Evolutionary conservation across 2,329 filamentous ascomycete species (phyloP).

Genomic region (Fusarium equiseti): DNA sequence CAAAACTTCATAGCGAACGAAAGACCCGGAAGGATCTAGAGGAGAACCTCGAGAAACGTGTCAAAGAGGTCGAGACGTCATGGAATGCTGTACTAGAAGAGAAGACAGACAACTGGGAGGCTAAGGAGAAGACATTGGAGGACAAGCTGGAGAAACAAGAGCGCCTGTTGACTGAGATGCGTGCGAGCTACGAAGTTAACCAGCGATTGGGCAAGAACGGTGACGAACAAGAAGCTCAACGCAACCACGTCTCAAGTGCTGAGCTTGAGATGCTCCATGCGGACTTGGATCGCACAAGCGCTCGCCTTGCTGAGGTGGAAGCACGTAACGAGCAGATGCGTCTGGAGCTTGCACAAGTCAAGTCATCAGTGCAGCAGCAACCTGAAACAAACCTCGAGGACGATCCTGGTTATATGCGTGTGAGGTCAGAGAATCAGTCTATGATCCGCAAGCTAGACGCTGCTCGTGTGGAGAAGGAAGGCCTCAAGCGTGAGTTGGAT

Average conservation of each 20-base stretch:
- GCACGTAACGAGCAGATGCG: constrained; percentile 94
- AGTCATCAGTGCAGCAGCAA: constrained; percentile 74
- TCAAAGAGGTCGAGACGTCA: constrained; percentile 89
- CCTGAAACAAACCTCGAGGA: constrained; percentile 78
- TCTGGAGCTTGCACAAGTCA: constrained; percentile 89
- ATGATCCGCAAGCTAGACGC: constrained; percentile 90
- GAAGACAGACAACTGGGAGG: constrained; percentile 95
- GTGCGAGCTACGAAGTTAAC: constrained; percentile 96
- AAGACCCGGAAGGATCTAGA: constrained; percentile 80
- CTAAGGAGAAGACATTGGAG: constrained; percentile 90
- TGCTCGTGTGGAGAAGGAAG: constrained; percentile 84
- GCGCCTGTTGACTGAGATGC: constrained; percentile 89
- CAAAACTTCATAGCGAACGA: constrained; percentile 82
- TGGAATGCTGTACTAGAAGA: constrained; percentile 92
- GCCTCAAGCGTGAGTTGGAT: constrained; percentile 81
- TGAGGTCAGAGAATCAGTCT: constrained; percentile 93
- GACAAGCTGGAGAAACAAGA: constrained; percentile 97
- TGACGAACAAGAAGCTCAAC: constrained; percentile 67
- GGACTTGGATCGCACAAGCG: constrained; percentile 89
- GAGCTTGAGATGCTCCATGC: constrained; percentile 94
- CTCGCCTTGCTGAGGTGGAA: constrained; percentile 89
- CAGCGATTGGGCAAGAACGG: constrained; percentile 85
- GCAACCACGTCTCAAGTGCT: constrained; percentile 80
- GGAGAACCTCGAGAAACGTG: constrained; percentile 78
- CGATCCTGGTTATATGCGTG: constrained; percentile 86